Evolutionary conservation across 768 basidiomycete species (phyloP).

Genomic region (Scleroderma bovista): DNA sequence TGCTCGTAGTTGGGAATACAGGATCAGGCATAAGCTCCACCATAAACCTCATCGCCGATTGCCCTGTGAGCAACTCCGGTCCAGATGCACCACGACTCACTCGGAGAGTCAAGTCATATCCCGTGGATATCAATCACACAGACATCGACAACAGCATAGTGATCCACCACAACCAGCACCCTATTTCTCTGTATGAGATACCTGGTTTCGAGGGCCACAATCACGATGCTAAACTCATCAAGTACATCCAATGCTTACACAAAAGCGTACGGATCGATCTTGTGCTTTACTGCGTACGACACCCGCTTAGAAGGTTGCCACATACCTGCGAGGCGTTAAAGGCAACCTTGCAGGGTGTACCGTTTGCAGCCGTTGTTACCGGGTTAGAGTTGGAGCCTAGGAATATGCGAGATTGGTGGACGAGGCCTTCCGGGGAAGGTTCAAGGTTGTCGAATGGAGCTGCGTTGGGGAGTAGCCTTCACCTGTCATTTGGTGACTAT

Average conservation of each 20-base stretch:
- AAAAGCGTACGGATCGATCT: slow-evolving; percentile 13
- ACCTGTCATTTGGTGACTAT: slow-evolving; percentile 28
- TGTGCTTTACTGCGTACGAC: slow-evolving; percentile 21
- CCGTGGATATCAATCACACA: background rate
- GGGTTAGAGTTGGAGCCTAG: slow-evolving; percentile 25
- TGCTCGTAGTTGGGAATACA: slow-evolving; percentile 25
- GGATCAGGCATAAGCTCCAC: slow-evolving; percentile 27
- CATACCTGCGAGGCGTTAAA: background rate
- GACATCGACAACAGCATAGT: background rate
- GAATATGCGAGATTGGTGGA: slow-evolving; percentile 31
- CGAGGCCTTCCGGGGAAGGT: background rate
- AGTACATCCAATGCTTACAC: slow-evolving; percentile 13
- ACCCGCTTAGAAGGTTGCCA: background rate
- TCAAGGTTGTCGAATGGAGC: slow-evolving; percentile 20
- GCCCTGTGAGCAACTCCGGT: slow-evolving; percentile 11
- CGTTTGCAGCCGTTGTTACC: slow-evolving; percentile 31
- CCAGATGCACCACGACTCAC: slow-evolving; percentile 5
- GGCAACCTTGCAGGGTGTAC: slow-evolving; percentile 17
- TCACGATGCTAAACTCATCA: slow-evolving; percentile 7
- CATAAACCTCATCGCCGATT: slow-evolving; percentile 21
- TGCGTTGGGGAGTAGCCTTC: slow-evolving; percentile 17
- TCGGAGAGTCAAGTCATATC: background rate
- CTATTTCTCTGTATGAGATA: slow-evolving; percentile 15
- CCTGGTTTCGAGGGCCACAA: slow-evolving; percentile 13
- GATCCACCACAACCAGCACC: no score